These are phyloP conservation scores for Kluyveromyces starmeri DNA, from an alignment of 805 yeast species.

Conservation along the genomic window DNA sequence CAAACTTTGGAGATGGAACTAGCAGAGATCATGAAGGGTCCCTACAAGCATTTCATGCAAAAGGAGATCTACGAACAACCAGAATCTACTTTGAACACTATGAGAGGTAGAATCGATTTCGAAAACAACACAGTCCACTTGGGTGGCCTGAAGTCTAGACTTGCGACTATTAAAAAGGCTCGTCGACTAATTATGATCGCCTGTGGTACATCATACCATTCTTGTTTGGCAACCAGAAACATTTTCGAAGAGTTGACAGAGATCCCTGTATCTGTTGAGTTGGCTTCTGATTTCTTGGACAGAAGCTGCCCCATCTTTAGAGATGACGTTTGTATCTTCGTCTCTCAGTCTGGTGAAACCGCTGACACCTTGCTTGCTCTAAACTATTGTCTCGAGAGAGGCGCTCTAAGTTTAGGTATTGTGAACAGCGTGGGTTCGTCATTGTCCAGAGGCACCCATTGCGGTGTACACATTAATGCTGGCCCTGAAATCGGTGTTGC, in stretches of 20 bases:
- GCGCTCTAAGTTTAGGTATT: slow-evolving; percentile 95
- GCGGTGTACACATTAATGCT: slow-evolving; percentile 99
- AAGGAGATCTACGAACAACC: slow-evolving; percentile 99
- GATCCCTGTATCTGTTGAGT: slow-evolving; percentile 84
- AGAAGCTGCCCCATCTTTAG: slow-evolving; percentile 95
- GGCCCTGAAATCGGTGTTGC: slow-evolving; percentile 99
- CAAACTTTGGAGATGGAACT: slow-evolving; percentile 95
- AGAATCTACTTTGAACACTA: slow-evolving; percentile 93
- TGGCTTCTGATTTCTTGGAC: slow-evolving; percentile 92
- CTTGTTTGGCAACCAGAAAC: slow-evolving; percentile 94
- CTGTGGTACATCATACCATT: slow-evolving; percentile 98
- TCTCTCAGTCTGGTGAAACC: slow-evolving; percentile 98
- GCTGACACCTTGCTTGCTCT: slow-evolving; percentile 95
- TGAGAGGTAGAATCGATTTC: slow-evolving; percentile 98
- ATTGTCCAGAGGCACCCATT: slow-evolving; percentile 92
- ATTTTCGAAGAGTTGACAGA: slow-evolving; percentile 95
- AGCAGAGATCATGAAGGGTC: slow-evolving; percentile 97
- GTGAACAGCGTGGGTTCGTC: slow-evolving; percentile 97
- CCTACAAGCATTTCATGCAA: slow-evolving; percentile 94
- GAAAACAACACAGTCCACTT: slow-evolving; percentile 65
- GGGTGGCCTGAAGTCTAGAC: slow-evolving; percentile 82
- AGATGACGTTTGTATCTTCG: slow-evolving; percentile 95
- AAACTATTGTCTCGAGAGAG: slow-evolving; percentile 92
- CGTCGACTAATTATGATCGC: slow-evolving; percentile 97
- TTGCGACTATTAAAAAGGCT: slow-evolving; percentile 86